Conservation (phyloP, 1,284 basidiomycete species). For the Cutaneotrichosporon dermatis region DNA sequence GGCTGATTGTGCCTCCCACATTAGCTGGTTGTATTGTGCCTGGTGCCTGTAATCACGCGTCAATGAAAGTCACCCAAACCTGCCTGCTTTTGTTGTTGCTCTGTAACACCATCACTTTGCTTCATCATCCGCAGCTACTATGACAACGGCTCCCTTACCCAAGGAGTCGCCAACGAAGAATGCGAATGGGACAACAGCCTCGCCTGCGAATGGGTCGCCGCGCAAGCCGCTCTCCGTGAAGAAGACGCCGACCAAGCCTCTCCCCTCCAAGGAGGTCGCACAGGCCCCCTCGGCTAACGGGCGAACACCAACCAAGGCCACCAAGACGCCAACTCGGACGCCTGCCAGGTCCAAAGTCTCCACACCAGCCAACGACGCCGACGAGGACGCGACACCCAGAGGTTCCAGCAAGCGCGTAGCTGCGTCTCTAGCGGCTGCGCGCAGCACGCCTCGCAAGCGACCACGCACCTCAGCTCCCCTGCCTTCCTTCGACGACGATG, state of each 20-base stretch:
- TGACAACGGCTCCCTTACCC: too few species aligned
- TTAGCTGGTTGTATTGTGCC: too few species aligned
- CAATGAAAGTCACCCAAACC: too few species aligned
- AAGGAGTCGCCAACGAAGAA: too few species aligned
- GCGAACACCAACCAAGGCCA: neutral
- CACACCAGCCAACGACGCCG: neutral
- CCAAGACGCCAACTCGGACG: neutral
- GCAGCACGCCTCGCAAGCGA: neutral
- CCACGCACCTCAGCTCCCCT: constrained; percentile 1
- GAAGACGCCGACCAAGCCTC: neutral
- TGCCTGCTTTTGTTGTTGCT: too few species aligned
- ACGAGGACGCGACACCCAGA: neutral
- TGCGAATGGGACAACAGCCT: too few species aligned
- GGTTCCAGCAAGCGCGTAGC: constrained; percentile 9
- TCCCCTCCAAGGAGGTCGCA: neutral
- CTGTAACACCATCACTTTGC: too few species aligned
- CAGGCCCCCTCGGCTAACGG: neutral
- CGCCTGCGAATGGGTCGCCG: too few species aligned
- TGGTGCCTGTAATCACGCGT: too few species aligned
- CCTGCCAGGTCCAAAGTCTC: neutral
- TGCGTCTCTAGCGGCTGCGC: constrained; percentile 4
- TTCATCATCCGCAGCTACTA: too few species aligned
- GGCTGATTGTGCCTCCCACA: too few species aligned
- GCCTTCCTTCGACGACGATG: constrained; percentile 18
- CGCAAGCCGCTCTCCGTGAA: too few species aligned